phyloP scores from a whole-genome alignment of 2,329 filamentous ascomycete species.

The Hypoxylon sp. region DNA sequence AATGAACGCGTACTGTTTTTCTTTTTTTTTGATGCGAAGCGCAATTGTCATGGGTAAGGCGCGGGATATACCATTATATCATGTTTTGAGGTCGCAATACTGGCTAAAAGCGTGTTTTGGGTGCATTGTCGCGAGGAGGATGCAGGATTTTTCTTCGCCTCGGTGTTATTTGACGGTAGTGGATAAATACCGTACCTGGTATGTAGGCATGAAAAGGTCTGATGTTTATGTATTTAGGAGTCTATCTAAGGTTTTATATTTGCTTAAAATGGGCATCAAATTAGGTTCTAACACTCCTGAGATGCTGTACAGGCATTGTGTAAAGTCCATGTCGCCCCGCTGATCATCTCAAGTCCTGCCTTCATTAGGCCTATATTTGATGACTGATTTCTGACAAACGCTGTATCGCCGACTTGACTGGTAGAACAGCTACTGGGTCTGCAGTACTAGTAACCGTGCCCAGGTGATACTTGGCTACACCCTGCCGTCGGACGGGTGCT shows the following conservation, averaged over 20 bases:
- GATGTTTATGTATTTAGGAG: background rate
- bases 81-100: slow-evolving; percentile 2
- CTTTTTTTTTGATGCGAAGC: background rate
- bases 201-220: background rate
- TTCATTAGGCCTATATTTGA: background rate
- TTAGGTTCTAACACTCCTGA: background rate
- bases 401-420: slow-evolving; percentile 6
- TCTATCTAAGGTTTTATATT: background rate
- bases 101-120: background rate
- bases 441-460: slow-evolving; percentile 11
- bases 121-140: background rate
- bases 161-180: slow-evolving; percentile 2
- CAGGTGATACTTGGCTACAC: background rate
- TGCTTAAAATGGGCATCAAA: background rate
- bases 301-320: background rate
- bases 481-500: slow-evolving; percentile 18
- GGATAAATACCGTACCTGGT: background rate
- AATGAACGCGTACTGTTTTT: slow-evolving; percentile 20
- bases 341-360: background rate
- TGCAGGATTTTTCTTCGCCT: background rate
- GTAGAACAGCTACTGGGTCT: slow-evolving; percentile 6
- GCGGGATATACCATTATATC: slow-evolving; percentile 17
- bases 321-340: slow-evolving; percentile 1
- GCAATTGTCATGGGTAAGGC: slow-evolving; percentile 2
- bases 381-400: slow-evolving; percentile 1